These are phyloP conservation scores for Venturia effusa DNA, from an alignment of 2,329 filamentous ascomycete genomes.

Conservation along the genomic window DNA sequence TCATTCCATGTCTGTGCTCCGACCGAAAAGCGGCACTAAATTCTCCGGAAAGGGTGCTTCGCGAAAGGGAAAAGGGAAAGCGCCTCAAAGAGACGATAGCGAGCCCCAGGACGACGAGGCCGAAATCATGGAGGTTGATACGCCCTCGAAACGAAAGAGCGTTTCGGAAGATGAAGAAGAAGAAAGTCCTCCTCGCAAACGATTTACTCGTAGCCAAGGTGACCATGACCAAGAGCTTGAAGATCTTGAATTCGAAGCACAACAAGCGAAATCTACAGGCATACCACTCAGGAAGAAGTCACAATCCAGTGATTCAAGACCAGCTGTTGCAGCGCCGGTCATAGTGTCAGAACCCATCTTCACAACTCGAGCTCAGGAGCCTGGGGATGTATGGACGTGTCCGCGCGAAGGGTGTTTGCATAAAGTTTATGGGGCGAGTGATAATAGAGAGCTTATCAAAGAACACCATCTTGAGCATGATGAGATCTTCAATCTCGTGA, in stretches of 20 bases:
- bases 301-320: background rate
- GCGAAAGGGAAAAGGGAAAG: conserved; percentile 12
- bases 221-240: conserved; percentile 2
- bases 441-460: conserved; percentile 45
- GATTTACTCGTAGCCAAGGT: conserved; percentile 10
- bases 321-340: conserved; percentile 10
- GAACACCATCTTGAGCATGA: conserved; percentile 53
- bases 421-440: conserved; percentile 52
- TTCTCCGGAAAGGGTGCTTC: conserved; percentile 23
- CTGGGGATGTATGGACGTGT: conserved; percentile 56
- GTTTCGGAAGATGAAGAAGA: conserved; percentile 18
- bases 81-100: conserved; percentile 9
- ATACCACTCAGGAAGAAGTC: conserved; percentile 4
- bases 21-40: conserved; percentile 23
- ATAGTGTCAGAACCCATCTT: conserved; percentile 24
- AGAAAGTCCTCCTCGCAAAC: conserved; percentile 10
- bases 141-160: conserved; percentile 16
- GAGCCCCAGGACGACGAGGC: conserved; percentile 3
- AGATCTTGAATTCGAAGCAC: conserved; percentile 10
- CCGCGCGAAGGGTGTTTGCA: conserved; percentile 53
- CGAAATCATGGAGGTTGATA: conserved; percentile 11
- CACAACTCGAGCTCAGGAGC: conserved; percentile 34
- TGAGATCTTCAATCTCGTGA: conserved; percentile 25
- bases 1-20: conserved; percentile 22
- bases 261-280: conserved; percentile 8